Evolutionary conservation across 306 rosid genomes (phyloP), one percentile per base, ranked within the genome.

Genomic region (Castanea crenata): DNA sequence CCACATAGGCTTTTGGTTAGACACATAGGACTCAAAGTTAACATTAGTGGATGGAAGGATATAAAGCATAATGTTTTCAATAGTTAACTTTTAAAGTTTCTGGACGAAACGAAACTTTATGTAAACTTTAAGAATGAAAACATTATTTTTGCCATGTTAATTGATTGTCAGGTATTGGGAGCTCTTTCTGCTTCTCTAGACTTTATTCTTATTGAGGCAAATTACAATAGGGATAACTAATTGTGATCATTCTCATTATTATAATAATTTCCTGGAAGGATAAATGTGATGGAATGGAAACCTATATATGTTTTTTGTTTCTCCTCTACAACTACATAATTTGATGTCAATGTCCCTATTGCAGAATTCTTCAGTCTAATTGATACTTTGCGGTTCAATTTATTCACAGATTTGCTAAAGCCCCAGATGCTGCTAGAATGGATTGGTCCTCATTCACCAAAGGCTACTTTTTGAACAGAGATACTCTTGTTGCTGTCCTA

Each of bases 361-460:
- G 1, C 34, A n/a, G 21, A 34, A 32, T 68, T 16, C 46, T 34
- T 49, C 14, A 20, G 19, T 23, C 25, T 4, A 71, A 27, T 46
- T 32, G 3, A 77, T 77, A 54, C 57, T 32, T 18, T 16, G 49
- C 12, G 57, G 72, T 84, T 82, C 32, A 34, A 20, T 74, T 81
- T 83, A 25, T 72, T 69, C 84, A 81, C 81, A 94, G 97, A 55
- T 92, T 92, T 80, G 98, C 97, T 49, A 92, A 90, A 88, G 97
- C 82, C 70, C 76, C 97, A 8, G 97, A 94, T 76, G 85, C 95
- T 41, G 93, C 98, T 69, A 85, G 89, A 80, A 89, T 35, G 83
- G 97, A 94, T 77, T 94, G 97, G 98, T 88, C 97, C 21, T 83
- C 92, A 12, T 94, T 94, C 86, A 94, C 97, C 0, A 92, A 94